phyloP scores from a whole-genome alignment of 2,329 filamentous ascomycete species.

The Penicillium digitatum region DNA sequence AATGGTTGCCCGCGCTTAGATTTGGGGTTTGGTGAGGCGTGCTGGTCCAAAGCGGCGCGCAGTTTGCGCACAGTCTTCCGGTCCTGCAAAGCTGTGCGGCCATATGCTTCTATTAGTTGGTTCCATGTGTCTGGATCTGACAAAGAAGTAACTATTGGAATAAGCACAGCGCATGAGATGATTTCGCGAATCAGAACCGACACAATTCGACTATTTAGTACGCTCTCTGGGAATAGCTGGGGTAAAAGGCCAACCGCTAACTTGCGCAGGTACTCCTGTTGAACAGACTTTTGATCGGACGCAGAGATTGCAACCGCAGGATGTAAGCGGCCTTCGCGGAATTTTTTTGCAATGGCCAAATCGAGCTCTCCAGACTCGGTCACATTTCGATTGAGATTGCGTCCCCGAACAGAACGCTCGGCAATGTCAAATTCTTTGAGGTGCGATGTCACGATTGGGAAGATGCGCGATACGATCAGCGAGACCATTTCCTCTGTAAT shows the following conservation, averaged over 20 bases:
- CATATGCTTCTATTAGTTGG: conserved; percentile 85
- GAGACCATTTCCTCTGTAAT: conserved; percentile 78
- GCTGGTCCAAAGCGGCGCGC: conserved; percentile 85
- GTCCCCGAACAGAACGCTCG: conserved; percentile 79
- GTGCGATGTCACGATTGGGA: conserved; percentile 84
- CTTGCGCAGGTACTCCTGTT: conserved; percentile 82
- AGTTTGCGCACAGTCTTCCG: conserved; percentile 90
- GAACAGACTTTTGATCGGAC: conserved; percentile 75
- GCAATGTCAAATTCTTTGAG: conserved; percentile 88
- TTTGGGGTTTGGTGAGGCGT: conserved; percentile 76
- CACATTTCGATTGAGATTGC: conserved; percentile 79
- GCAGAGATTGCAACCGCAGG: conserved; percentile 77
- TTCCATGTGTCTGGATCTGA: conserved; percentile 97
- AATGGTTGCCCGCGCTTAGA: conserved; percentile 63
- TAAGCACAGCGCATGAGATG: conserved; percentile 84
- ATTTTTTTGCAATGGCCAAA: conserved; percentile 91
- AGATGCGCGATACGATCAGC: conserved; percentile 71
- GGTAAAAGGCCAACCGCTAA: conserved; percentile 70
- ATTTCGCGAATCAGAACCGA: conserved; percentile 80
- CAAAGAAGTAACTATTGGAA: conserved; percentile 72
- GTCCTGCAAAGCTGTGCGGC: conserved; percentile 84
- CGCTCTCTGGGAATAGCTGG: conserved; percentile 65
- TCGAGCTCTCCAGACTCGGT: conserved; percentile 97
- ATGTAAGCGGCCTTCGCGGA: conserved; percentile 82
- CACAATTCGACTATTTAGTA: conserved; percentile 76